Evolutionary conservation across 2,329 filamentous ascomycete species (phyloP), one percentile per base, ranked within the genome.

Genomic region (Fusarium sp.): DNA sequence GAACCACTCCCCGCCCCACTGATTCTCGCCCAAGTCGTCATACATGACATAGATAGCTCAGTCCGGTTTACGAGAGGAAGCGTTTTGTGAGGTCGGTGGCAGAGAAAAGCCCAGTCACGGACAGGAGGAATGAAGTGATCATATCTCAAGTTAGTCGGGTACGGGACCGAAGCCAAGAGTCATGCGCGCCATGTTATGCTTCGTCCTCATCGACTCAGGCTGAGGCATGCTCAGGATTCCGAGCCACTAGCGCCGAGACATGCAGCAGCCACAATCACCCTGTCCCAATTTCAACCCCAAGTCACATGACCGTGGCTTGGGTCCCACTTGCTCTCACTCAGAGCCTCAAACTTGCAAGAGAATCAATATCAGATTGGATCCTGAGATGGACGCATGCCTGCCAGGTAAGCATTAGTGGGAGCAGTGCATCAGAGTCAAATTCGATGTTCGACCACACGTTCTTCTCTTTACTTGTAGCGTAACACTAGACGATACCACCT

Each of bases 1-100:
- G 76, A 69, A 68, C 61, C 30, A 63, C 66, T 68, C 25, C 67
- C 60, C 61, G 70, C 71, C 75, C 76, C 76, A 72, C 74, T 69
- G 52, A 60, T 57, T 56, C 60, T 57, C 32, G 14, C 63, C 50
- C 35, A 60, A 61, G 40, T 75, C 74, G 76, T 74, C 76, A 78
- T 78, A 40, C 66, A 77, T 76, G 65, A 74, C 66, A 68, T 69
- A 61, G 52, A 32, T 40, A 69, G 38, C 30, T 59, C 32, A 38
- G 20, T 45, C 22, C 20, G 45, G 22, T 40, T 47, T 14, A 11
- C 22, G 37, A 62, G 62, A 38, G 40, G 22, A 57, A 6, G 40
- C 38, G 27, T 58, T 32, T 17, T 20, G 38, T 43, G 25, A n/a
- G 20, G n/a, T n/a, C 40, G 17, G 17, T 30, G 52, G 17, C 17